These are phyloP conservation scores for Cokeromyces recurvatus DNA, from an alignment of 371 early-diverging fungal genomes.

Conservation along the genomic window DNA sequence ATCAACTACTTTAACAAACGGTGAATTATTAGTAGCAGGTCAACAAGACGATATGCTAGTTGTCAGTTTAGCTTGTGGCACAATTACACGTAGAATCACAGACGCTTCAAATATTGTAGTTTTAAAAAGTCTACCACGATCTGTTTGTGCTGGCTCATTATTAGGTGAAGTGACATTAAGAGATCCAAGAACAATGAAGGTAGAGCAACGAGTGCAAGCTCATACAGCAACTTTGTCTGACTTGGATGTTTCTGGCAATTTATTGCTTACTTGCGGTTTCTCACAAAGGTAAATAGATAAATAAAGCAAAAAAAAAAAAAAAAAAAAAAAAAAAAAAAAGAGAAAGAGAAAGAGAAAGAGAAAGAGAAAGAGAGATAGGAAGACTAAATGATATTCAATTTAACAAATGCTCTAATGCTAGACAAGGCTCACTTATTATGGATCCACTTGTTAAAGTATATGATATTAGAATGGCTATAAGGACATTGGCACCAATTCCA, in stretches of 20 bases:
- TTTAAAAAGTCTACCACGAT: slow-evolving; percentile 58
- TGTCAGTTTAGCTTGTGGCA: slow-evolving; percentile 66
- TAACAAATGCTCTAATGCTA: slow-evolving; percentile 2
- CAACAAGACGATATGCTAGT: slow-evolving; percentile 59
- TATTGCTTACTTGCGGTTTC: slow-evolving; percentile 76
- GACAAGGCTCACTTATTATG: slow-evolving; percentile 59
- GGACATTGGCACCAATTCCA: slow-evolving; percentile 68
- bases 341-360: no score
- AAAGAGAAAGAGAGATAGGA: not conserved
- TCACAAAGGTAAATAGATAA: slow-evolving; percentile 54
- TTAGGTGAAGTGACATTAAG: slow-evolving; percentile 63
- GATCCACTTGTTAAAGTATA: slow-evolving; percentile 82
- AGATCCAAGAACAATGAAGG: slow-evolving; percentile 66
- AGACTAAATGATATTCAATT: no score
- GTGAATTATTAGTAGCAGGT: slow-evolving; percentile 66
- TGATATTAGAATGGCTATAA: slow-evolving; percentile 71
- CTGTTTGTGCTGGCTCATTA: slow-evolving; percentile 68
- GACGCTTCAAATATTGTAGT: slow-evolving; percentile 59
- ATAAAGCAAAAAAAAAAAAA: slow-evolving; percentile 1
- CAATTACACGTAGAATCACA: slow-evolving; percentile 43
- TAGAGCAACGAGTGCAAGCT: slow-evolving; percentile 69
- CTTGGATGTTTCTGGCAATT: slow-evolving; percentile 71
- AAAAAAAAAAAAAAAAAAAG: no score
- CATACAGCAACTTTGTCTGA: slow-evolving; percentile 76
- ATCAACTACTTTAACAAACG: slow-evolving; percentile 55